A percentile compares a stretch with the other conserved stretches of the same genome.
Conservation (phyloP, 2,329 filamentous ascomycete species). For the Fusarium transvaalense region DNA sequence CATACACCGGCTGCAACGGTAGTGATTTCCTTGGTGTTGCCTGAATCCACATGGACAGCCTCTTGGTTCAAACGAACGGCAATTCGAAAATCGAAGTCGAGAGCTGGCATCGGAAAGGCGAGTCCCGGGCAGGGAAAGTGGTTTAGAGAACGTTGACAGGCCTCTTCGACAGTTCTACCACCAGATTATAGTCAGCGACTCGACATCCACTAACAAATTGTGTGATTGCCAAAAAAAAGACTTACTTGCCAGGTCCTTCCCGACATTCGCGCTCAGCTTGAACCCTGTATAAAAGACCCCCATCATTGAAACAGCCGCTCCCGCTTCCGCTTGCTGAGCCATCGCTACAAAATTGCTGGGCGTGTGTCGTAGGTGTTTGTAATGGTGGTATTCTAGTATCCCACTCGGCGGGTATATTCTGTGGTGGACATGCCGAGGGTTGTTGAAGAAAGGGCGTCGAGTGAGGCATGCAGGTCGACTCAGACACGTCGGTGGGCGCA, state of each 20-base stretch:
- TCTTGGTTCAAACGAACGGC: conserved; percentile 60
- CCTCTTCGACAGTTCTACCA: conserved; percentile 54
- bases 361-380: conserved; percentile 16
- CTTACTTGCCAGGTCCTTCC: conserved; percentile 49
- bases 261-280: conserved; percentile 47
- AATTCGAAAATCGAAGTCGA: conserved; percentile 65
- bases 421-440: conserved; percentile 28
- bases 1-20: conserved; percentile 62
- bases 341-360: conserved; percentile 26
- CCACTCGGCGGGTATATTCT: conserved; percentile 46
- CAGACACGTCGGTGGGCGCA: conserved; percentile 50
- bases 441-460: conserved; percentile 30
- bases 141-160: conserved; percentile 54
- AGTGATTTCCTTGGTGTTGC: conserved; percentile 63
- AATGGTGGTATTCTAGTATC: conserved; percentile 48
- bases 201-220: background rate
- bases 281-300: conserved; percentile 46
- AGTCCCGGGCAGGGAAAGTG: conserved; percentile 59
- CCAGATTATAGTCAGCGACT: conserved; percentile 39
- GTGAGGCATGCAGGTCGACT: conserved; percentile 47
- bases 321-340: conserved; percentile 15
- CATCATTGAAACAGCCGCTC: conserved; percentile 45
- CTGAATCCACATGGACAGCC: conserved; percentile 58
- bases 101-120: conserved; percentile 60
- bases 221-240: background rate